phyloP scores from a whole-genome alignment of 371 early-diverging fungal species.

The Mucor lusitanicus region DNA sequence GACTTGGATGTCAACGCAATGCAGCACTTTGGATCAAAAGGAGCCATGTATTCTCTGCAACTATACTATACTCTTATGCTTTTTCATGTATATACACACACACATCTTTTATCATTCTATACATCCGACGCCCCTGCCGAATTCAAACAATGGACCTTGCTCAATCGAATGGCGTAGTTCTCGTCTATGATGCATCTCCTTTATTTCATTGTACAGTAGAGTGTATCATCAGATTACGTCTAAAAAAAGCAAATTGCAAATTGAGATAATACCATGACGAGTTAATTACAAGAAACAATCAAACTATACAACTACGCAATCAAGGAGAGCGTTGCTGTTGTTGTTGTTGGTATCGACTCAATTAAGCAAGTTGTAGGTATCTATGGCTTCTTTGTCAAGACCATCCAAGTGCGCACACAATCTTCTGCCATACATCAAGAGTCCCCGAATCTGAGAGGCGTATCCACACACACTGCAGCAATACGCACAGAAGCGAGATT shows the following conservation, averaged over 20 bases:
- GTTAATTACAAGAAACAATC: neutral
- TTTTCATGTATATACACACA: no score
- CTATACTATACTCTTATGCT: no score
- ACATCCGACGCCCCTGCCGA: neutral
- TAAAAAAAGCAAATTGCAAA: neutral
- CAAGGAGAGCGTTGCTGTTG: neutral
- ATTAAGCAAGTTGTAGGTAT: neutral
- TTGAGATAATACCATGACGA: neutral
- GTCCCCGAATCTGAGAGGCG: neutral
- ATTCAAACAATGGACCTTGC: neutral
- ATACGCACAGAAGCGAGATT: neutral
- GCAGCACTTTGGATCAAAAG: no score
- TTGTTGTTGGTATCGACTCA: neutral
- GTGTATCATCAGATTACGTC: neutral
- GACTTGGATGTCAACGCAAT: neutral
- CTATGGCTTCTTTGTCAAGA: no score
- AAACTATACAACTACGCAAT: neutral
- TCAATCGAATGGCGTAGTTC: neutral
- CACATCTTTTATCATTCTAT: neutral
- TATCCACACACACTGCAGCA: neutral
- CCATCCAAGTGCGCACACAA: neutral
- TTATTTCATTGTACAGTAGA: neutral
- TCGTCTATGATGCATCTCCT: neutral
- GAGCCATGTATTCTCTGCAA: no score
- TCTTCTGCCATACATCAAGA: neutral